Percentiles rank a stretch among this genome's conserved stretches.
Evolutionary conservation across 2,329 filamentous ascomycete genomes (phyloP).

Genomic region (Colletotrichum zoysiae): DNA sequence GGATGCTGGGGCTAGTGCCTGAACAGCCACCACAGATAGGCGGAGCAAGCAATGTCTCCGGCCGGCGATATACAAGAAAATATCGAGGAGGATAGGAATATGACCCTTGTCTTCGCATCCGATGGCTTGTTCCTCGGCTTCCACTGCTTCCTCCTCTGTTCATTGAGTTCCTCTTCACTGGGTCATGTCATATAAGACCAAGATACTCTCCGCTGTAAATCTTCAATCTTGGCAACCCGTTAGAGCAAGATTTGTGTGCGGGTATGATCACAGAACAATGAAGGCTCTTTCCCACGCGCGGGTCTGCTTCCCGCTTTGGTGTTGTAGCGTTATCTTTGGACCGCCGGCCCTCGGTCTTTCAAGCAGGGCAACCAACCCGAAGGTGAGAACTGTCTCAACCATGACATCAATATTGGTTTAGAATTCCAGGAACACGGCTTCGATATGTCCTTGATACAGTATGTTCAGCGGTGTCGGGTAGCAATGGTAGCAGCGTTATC

Average conservation of each 20-base stretch:
- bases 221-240: not conserved
- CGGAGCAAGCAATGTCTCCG: not conserved
- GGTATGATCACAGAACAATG: not conserved
- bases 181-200: not conserved
- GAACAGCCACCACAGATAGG: not conserved
- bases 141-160: not conserved
- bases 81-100: not conserved
- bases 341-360: not conserved
- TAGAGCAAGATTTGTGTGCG: not conserved
- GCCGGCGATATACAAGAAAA: not conserved
- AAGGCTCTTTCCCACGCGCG: not conserved
- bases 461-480: not conserved
- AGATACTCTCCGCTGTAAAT: not conserved
- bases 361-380: not conserved
- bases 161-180: not conserved
- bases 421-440: not conserved
- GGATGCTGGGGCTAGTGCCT: not conserved
- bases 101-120: not conserved
- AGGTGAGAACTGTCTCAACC: not conserved
- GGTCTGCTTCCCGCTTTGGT: not conserved
- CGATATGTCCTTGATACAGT: not conserved
- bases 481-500: not conserved
- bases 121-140: not conserved
- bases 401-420: not conserved
- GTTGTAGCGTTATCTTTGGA: not conserved